These are phyloP conservation scores for Calvatia gigantea DNA, from an alignment of 768 basidiomycete species.

Conservation along the genomic window DNA sequence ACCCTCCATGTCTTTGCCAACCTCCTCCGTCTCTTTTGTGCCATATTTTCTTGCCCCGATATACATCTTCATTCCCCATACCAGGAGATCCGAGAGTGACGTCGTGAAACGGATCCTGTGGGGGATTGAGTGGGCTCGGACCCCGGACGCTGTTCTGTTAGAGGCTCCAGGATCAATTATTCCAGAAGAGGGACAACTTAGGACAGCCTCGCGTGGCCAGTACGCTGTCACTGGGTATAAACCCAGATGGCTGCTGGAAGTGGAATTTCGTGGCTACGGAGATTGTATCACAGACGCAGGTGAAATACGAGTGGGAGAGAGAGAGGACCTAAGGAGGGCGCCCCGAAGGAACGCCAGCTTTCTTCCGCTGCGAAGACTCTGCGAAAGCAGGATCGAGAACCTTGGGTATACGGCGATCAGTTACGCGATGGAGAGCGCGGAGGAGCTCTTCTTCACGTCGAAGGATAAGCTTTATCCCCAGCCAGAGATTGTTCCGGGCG, in stretches of 20 bases:
- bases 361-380: neutral
- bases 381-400: neutral
- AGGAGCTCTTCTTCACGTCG: neutral
- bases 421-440: conserved; percentile 7
- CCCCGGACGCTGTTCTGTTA: conserved; percentile 6
- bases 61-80: neutral
- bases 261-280: neutral
- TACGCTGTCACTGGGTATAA: conserved; percentile 8
- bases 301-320: neutral
- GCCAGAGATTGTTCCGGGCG: neutral
- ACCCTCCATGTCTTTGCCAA: neutral
- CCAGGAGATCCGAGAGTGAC: neutral
- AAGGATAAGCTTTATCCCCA: neutral
- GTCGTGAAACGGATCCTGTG: neutral
- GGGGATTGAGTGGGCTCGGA: conserved; percentile 1
- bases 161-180: neutral
- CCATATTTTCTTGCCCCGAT: neutral
- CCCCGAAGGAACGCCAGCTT: neutral
- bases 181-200: neutral
- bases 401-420: conserved; percentile 7
- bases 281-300: neutral
- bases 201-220: neutral
- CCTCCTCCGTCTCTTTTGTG: conserved; percentile 2
- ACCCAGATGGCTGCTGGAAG: conserved; percentile 6
- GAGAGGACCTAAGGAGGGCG: neutral